Conservation (phyloP, 495 filamentous ascomycete genomes). For the Penicillium herquei region DNA sequence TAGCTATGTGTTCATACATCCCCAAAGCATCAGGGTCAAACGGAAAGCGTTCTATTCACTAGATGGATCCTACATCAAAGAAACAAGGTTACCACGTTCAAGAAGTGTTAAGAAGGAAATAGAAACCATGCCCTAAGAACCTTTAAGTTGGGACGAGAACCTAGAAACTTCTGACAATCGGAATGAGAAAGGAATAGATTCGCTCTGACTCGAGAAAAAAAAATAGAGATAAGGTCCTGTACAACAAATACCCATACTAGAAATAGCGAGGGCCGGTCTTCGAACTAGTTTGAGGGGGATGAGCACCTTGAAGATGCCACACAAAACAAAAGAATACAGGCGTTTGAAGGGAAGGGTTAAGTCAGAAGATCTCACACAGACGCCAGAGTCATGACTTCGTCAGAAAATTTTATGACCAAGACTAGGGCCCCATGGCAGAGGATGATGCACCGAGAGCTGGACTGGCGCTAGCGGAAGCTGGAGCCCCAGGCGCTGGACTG, state of each 20-base stretch:
- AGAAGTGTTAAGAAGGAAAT: not conserved
- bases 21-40: no score
- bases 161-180: not conserved
- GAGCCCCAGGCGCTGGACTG: conserved; percentile 21
- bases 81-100: not conserved
- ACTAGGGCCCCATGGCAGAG: conserved; percentile 12
- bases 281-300: conserved; percentile 1
- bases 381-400: conserved; percentile 26
- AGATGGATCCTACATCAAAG: not conserved
- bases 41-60: no score
- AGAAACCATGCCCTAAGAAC: not conserved
- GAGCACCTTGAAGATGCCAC: not conserved
- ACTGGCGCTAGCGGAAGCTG: conserved; percentile 16
- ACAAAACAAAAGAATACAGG: conserved; percentile 1
- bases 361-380: conserved; percentile 13
- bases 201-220: conserved; percentile 16
- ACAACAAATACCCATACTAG: conserved; percentile 12
- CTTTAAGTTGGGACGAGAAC: not conserved
- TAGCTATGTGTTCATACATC: no score
- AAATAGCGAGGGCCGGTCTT: conserved; percentile 5
- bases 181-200: conserved; percentile 13
- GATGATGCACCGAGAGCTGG: conserved; percentile 20
- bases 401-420: conserved; percentile 16
- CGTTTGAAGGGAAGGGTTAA: conserved; percentile 8
- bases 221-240: conserved; percentile 13